Conservation (phyloP, 345 rosid species). For the Ceriops tagal region DNA sequence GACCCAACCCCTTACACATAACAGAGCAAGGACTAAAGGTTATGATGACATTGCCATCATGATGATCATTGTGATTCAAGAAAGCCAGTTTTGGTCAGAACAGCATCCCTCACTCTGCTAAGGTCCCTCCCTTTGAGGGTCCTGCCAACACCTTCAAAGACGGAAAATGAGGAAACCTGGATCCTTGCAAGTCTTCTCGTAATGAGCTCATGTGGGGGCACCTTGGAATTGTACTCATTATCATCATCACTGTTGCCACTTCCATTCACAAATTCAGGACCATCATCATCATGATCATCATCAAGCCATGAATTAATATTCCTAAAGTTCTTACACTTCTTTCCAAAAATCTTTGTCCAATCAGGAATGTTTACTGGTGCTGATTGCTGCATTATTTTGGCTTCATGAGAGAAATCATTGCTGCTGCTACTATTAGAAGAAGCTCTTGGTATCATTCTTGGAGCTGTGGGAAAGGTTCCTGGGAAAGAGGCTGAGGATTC, state of each 20-base stretch:
- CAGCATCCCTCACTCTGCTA: constrained; percentile 67
- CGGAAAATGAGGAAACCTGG: constrained; percentile 63
- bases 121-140: constrained; percentile 83
- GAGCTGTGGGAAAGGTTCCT: constrained; percentile 36
- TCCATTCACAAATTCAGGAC: neutral
- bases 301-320: constrained; percentile 16
- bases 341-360: constrained; percentile 51
- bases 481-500: constrained; percentile 28
- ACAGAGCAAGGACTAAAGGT: neutral
- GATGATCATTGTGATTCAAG: constrained; percentile 40
- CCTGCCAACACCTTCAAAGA: constrained; percentile 85
- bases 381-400: constrained; percentile 43
- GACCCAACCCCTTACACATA: too few relatives aligned
- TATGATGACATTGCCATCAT: neutral
- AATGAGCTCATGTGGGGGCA: constrained; percentile 77
- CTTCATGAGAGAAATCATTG: constrained; percentile 19
- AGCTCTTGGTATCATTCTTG: constrained; percentile 51
- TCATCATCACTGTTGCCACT: constrained; percentile 18
- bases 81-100: constrained; percentile 75
- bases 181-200: constrained; percentile 57
- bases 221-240: constrained; percentile 23
- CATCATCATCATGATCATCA: constrained; percentile 13
- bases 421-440: constrained; percentile 11
- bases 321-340: constrained; percentile 33
- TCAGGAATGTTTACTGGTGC: constrained; percentile 69